phyloP scores from a whole-genome alignment of 495 filamentous ascomycete genomes.

The Achaetomiella virescens region DNA sequence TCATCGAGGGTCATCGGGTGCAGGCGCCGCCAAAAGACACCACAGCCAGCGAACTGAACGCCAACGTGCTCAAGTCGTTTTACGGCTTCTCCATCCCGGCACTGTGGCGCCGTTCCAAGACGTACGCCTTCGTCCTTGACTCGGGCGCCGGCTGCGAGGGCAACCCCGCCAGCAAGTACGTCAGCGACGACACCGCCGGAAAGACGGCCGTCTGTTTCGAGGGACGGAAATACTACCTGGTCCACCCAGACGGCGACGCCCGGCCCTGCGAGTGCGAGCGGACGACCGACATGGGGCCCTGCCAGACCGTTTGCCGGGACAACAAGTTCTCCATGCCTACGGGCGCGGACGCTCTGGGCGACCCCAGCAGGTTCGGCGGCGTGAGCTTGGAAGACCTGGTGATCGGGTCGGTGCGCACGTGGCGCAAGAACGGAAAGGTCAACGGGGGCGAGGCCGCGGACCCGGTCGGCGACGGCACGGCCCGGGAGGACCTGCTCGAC shows the following conservation, averaged over 20 bases:
- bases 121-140: constrained; percentile 31
- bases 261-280: neutral
- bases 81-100: constrained; percentile 31
- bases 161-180: constrained; percentile 18
- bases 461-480: constrained; percentile 12
- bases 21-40: neutral
- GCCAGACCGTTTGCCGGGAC: constrained; percentile 8
- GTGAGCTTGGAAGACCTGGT: constrained; percentile 26
- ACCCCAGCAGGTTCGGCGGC: constrained; percentile 11
- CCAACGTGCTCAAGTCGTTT: constrained; percentile 16
- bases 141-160: constrained; percentile 24
- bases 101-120: constrained; percentile 23
- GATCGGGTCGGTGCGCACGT: constrained; percentile 27
- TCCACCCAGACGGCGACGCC: constrained; percentile 15
- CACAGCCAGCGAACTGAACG: neutral
- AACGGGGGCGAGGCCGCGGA: constrained; percentile 24
- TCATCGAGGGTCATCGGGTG: constrained; percentile 18
- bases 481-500: constrained; percentile 19
- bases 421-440: constrained; percentile 23
- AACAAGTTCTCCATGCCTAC: constrained; percentile 18
- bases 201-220: constrained; percentile 22
- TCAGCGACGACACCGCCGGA: constrained; percentile 14
- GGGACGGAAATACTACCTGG: constrained; percentile 28
- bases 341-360: constrained; percentile 21
- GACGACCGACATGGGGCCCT: neutral